Evolutionary conservation across 2,329 filamentous ascomycete species (phyloP), one percentile per base, ranked within the genome.

Genomic region (Penicillium psychrosexuale): DNA sequence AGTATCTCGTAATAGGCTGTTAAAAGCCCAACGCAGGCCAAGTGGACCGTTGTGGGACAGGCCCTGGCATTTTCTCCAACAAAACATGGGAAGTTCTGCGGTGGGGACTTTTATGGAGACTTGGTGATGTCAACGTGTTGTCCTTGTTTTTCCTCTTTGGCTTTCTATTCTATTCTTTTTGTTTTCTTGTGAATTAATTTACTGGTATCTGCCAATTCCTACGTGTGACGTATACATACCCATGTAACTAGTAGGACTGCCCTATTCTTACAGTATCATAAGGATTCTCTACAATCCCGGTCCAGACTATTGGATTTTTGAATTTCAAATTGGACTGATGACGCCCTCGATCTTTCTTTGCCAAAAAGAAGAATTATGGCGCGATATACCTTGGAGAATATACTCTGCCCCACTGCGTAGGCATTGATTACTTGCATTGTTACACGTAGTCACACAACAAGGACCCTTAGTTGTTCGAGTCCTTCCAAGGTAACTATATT

Each of bases 91-190:
- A 46, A 53, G 34, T 45, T 60, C 4, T 47, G 30, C 6, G 13
- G 6, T 7, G 31, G 13, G 15, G 13, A 8, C 12, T 15, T 11
- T 28, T 17, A 17, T 34, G 13, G 31, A 13, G 19, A 46, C 53
- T 59, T 56, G 43, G 52, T 55, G 44, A 48, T 53, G 40, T 55
- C 53, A 54, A 58, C 51, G 56, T 8, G 31, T 33, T 33, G 31
- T 33, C 31, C 31, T 11, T 30, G 8, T 30, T 54, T 58, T 49
- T 46, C 28, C 34, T 27, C 27, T 31, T n/a, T 12, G 11, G 24
- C 40, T 40, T 31, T 22, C 34, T 22, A 9, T 38, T 22, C 12
- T 30, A 44, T 24, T 38, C 39, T 36, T 22, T n/a, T 27, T 19
- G 2, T 24, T 19, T 22, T 39, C 36, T 39, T 22, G 13, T 37